These are phyloP conservation scores for Bromus sterilis DNA, from an alignment of 176 grass and related monocot genomes.

Conservation along the genomic window DNA sequence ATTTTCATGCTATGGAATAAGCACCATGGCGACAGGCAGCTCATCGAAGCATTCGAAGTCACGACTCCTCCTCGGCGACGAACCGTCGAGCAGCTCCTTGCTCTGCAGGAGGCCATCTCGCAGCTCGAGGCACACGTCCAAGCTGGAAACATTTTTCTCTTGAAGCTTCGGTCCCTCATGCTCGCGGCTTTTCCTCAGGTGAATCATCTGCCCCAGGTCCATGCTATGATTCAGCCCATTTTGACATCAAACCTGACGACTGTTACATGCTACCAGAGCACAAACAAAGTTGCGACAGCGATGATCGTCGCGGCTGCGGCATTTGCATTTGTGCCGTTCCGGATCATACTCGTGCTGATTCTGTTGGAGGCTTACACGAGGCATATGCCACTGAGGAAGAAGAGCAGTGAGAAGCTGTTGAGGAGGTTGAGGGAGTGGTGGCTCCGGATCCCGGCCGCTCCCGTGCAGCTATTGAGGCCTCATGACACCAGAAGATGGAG, in stretches of 20 bases:
- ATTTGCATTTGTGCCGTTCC: slow-evolving; percentile 45
- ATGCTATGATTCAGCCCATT: not conserved
- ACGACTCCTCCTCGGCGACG: slow-evolving; percentile 45
- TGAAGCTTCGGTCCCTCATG: slow-evolving; percentile 84
- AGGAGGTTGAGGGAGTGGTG: slow-evolving; percentile 87
- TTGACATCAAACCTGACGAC: not conserved
- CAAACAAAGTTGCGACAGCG: slow-evolving; percentile 45
- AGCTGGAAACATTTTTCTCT: slow-evolving; percentile 73
- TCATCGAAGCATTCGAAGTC: slow-evolving; percentile 62
- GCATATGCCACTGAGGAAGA: slow-evolving; percentile 77
- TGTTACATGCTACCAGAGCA: slow-evolving; percentile 43
- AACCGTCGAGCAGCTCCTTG: slow-evolving; percentile 65
- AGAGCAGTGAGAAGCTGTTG: slow-evolving; percentile 80
- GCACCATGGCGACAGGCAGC: slow-evolving; percentile 25
- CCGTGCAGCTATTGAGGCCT: slow-evolving; percentile 50
- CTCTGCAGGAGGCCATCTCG: slow-evolving; percentile 75
- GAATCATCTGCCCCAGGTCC: not conserved
- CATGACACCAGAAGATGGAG: slow-evolving; percentile 41
- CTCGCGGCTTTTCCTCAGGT: slow-evolving; percentile 86
- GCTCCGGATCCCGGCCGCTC: slow-evolving; percentile 75
- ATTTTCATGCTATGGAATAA: slow-evolving; percentile 79
- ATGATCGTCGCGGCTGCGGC: slow-evolving; percentile 27
- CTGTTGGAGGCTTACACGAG: slow-evolving; percentile 80
- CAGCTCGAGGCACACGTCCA: slow-evolving; percentile 67
- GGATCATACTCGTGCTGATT: slow-evolving; percentile 38